These are phyloP conservation scores for Arabidopsis thaliana DNA, from an alignment of 345 rosid species.

Conservation along the genomic window TAIR10.1 NC_003074.8:21517501-21518000, in stretches of 20 bases:
- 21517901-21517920: slow-evolving; percentile 66
- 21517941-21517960: slow-evolving; percentile 34
- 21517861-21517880: slow-evolving; percentile 45
- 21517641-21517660: slow-evolving; percentile 88
- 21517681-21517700: slow-evolving; percentile 41
- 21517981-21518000: slow-evolving; percentile 55
- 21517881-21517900: slow-evolving; percentile 67
- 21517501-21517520: slow-evolving; percentile 90
- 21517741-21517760: slow-evolving; percentile 39
- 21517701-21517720: not conserved
- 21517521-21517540: slow-evolving; percentile 55
- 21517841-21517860: slow-evolving; percentile 46
- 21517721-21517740: slow-evolving; percentile 40
- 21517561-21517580: slow-evolving; percentile 77
- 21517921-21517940: slow-evolving; percentile 39
- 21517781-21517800: slow-evolving; percentile 40
- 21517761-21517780: slow-evolving; percentile 47
- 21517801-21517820: slow-evolving; percentile 59
- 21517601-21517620: slow-evolving; percentile 84
- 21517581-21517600: slow-evolving; percentile 77
- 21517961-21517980: slow-evolving; percentile 48
- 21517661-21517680: slow-evolving; percentile 69
- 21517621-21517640: slow-evolving; percentile 50
- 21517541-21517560: slow-evolving; percentile 57
- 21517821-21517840: slow-evolving; percentile 48